A percentile compares a stretch with the other conserved stretches of the same genome.
Evolutionary conservation across 345 rosid species (phyloP).

Genomic region (Gossypium turneri): DNA sequence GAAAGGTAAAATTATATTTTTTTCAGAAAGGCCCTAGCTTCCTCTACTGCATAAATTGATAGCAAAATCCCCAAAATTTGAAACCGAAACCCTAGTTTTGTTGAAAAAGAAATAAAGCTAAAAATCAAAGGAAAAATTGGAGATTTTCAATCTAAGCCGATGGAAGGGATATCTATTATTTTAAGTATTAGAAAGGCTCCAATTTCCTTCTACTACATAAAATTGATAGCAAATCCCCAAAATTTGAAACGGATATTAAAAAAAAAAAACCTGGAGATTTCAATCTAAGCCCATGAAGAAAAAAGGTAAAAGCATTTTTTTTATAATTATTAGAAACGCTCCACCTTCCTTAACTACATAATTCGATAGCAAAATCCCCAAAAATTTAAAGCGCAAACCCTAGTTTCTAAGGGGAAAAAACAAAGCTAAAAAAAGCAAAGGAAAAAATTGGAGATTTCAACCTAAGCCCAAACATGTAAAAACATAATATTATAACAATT

Average conservation of each 20-base stretch:
- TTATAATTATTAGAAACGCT: no score
- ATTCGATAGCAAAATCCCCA: no score
- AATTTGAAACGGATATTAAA: background rate
- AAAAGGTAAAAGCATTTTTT: no score
- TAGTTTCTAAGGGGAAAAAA: background rate
- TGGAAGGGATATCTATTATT: background rate
- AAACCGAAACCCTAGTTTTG: constrained; percentile 21
- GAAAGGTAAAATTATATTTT: background rate
- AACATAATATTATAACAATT: background rate
- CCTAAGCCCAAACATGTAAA: constrained; percentile 9
- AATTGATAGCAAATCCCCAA: background rate
- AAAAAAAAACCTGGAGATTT: no score
- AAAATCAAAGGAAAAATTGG: background rate
- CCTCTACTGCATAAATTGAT: constrained; percentile 11
- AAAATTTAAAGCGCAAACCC: constrained; percentile 19
- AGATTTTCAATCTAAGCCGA: constrained; percentile 4
- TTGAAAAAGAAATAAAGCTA: background rate
- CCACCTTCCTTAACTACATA: no score
- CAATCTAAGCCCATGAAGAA: no score
- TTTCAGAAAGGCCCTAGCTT: constrained; percentile 13
- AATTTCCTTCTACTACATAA: constrained; percentile 15
- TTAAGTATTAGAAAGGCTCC: background rate
- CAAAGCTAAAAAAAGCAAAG: background rate
- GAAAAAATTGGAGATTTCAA: background rate
- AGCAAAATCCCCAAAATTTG: constrained; percentile 8